Percentiles rank a stretch among this genome's conserved stretches.
Conservation (phyloP, 108 stramenopile species). For the Skeletonema grethae region DNA sequence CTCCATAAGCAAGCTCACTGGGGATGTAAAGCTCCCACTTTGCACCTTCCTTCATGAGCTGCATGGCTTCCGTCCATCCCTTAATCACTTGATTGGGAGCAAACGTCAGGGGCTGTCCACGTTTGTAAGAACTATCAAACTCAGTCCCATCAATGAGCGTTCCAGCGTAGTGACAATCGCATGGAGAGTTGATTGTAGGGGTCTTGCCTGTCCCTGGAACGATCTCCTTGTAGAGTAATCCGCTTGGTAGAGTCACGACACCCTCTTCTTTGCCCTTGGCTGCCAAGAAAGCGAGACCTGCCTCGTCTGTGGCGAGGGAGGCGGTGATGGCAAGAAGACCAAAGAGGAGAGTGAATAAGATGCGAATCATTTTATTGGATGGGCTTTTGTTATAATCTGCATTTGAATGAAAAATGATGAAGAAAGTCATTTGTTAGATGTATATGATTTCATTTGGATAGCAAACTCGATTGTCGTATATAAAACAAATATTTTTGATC, state of each 20-base stretch:
- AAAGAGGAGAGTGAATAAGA: slow-evolving; percentile 52
- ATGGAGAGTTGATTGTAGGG: slow-evolving; percentile 68
- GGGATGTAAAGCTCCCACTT: slow-evolving; percentile 88
- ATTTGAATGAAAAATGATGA: too few relatives aligned
- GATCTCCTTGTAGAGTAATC: slow-evolving; percentile 84
- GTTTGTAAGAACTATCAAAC: slow-evolving; percentile 86
- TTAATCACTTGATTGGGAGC: slow-evolving; percentile 93
- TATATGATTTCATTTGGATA: too few relatives aligned
- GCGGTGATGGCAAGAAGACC: slow-evolving; percentile 43
- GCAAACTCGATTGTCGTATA: too few relatives aligned
- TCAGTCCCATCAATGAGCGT: slow-evolving; percentile 88
- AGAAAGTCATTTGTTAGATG: too few relatives aligned
- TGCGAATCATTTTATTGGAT: slow-evolving; percentile 1
- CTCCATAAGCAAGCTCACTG: slow-evolving; percentile 90
- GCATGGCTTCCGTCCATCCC: slow-evolving; percentile 86
- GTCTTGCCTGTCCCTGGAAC: slow-evolving; percentile 63
- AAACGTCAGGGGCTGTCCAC: slow-evolving; percentile 83
- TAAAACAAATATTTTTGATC: too few relatives aligned
- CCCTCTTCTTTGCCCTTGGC: slow-evolving; percentile 79
- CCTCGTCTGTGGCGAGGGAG: slow-evolving; percentile 61
- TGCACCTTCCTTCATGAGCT: slow-evolving; percentile 72
- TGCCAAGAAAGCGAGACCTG: slow-evolving; percentile 74
- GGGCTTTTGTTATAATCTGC: too few relatives aligned
- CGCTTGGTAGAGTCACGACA: slow-evolving; percentile 68
- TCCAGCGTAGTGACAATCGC: slow-evolving; percentile 91